Evolutionary conservation across 257 asterid genomes (phyloP), one percentile per base, ranked within the genome.

Genomic region (Solanum bulbocastanum): DNA sequence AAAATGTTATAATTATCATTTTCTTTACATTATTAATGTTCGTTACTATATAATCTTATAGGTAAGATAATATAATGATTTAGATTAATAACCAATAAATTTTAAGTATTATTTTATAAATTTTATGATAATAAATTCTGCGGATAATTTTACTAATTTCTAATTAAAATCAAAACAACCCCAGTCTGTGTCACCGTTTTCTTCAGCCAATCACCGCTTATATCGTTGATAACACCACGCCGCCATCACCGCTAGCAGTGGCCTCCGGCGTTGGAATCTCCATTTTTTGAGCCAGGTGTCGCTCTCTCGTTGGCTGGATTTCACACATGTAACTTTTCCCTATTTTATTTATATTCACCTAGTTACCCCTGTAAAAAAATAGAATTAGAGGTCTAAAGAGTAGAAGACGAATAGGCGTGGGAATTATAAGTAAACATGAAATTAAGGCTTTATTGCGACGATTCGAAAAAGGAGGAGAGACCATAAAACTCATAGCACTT

Each of bases 391-490:
- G 60, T 15, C 22, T 5, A 49, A 15, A 49, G 58, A 49, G 52
- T 1, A 8, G 85, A 49, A 76, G 78, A n/a, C 58, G 33, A 75
- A 75, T n/a, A 13, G 23, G 92, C 92, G 93, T 93, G 93, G 87
- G 90, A 92, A 86, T 88, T 84, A 60, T 90, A 92, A 90, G 87
- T 89, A 76, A 88, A 93, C 92, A 11, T 89, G 92, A 88, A 88
- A 88, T 90, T 42, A 91, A 91, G 58, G 89, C 88, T 84, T 92
- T 39, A 88, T 93, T 69, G 93, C 89, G 74, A 89, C 93, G 27
- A 92, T 92, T 88, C 86, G 93, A 25, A 93, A 92, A 88, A 87
- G 94, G 25, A 86, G 93, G 9, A 88, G 3, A 91, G 75, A 86
- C 79, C 27, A 33, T 30, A 35, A 72, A 33, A 30, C 44, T 49